phyloP scores from a whole-genome alignment of 129 eudicot species.

The Saussurea involucrata region DNA sequence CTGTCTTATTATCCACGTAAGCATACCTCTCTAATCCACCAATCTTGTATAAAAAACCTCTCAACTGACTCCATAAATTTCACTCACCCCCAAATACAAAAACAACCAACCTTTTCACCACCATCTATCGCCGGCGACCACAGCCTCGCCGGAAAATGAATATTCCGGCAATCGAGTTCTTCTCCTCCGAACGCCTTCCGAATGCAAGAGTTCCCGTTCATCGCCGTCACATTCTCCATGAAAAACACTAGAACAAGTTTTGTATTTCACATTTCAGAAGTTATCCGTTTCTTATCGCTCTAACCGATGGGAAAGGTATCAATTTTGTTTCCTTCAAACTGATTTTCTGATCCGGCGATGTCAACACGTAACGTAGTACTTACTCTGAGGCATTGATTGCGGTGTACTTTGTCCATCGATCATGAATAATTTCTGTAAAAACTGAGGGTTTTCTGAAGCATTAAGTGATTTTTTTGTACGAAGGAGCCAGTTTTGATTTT shows the following conservation, averaged over 20 bases:
- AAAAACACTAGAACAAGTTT: conserved; percentile 28
- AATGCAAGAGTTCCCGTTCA: conserved; percentile 39
- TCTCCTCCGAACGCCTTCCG: background rate
- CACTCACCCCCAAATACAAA: conserved; percentile 1
- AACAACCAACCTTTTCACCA: background rate
- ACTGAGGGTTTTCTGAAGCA: conserved; percentile 19
- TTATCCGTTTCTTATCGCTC: conserved; percentile 15
- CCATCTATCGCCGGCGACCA: conserved; percentile 14
- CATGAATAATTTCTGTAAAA: conserved; percentile 16
- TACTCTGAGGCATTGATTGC: conserved; percentile 22
- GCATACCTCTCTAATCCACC: conserved; percentile 22
- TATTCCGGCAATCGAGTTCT: conserved; percentile 39
- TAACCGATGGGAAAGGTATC: conserved; percentile 14
- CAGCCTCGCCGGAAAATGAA: conserved; percentile 57
- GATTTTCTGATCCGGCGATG: conserved; percentile 25
- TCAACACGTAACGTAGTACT: conserved; percentile 15
- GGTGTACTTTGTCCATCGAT: conserved; percentile 14
- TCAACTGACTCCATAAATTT: conserved; percentile 27
- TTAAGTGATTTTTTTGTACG: conserved; percentile 28
- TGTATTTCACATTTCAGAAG: conserved; percentile 6
- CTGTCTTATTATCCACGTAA: conserved; percentile 41
- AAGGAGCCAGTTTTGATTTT: conserved; percentile 19
- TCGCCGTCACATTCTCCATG: conserved; percentile 63
- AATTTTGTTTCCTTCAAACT: conserved; percentile 10
- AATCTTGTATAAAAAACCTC: conserved; percentile 30